phyloP scores from a whole-genome alignment of 148 eudicot species.

The Suaeda aralocaspica region DNA sequence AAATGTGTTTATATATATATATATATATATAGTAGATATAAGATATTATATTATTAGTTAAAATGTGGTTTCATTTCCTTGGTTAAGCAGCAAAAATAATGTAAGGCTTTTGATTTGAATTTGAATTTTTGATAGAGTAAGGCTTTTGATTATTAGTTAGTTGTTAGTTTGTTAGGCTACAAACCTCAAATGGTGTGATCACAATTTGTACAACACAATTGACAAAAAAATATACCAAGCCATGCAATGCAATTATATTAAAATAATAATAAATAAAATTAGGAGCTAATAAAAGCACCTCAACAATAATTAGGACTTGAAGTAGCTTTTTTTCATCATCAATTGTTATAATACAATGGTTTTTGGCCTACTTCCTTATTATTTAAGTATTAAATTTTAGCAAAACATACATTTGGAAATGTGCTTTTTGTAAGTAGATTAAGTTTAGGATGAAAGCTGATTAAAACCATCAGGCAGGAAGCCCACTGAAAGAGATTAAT shows the following conservation, averaged over 20 bases:
- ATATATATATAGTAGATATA: no score
- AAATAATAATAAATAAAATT: not conserved
- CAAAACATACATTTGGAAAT: not conserved
- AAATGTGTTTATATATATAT: no score
- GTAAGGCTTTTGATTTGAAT: slow-evolving; percentile 17
- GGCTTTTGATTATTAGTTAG: slow-evolving; percentile 1
- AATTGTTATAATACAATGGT: not conserved
- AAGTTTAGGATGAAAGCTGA: slow-evolving; percentile 8
- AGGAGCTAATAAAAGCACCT: not conserved
- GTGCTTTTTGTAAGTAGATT: slow-evolving; percentile 9
- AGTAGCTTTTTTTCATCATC: not conserved
- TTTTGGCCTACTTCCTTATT: not conserved
- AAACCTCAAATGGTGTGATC: not conserved
- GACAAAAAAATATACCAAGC: not conserved
- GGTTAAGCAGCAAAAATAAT: slow-evolving; percentile 1
- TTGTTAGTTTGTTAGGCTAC: slow-evolving; percentile 4
- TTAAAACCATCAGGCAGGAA: slow-evolving; percentile 17
- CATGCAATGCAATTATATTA: not conserved
- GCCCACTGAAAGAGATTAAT: slow-evolving; percentile 25
- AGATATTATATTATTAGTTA: no score
- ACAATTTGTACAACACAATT: not conserved
- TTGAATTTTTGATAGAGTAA: no score
- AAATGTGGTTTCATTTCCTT: not conserved
- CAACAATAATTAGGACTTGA: not conserved
- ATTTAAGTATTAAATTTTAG: not conserved